Percentiles rank a stretch among this genome's conserved stretches.
phyloP scores from a whole-genome alignment of 768 basidiomycete genomes.

The Russula sp. region DNA sequence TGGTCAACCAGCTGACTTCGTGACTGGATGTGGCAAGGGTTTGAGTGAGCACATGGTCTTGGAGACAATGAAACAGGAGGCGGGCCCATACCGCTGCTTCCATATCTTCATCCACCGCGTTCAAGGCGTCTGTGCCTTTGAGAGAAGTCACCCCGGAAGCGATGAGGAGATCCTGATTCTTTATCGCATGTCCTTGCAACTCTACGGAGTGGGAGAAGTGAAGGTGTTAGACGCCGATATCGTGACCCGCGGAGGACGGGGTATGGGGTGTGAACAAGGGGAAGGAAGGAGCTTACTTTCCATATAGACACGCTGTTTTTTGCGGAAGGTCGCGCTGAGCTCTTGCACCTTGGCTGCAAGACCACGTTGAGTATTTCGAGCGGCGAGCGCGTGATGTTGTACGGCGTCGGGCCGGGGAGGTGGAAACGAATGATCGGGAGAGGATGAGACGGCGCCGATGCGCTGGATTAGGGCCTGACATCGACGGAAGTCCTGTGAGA shows the following conservation, averaged over 20 bases:
- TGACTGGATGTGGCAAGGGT: constrained; percentile 36
- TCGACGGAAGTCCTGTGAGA: constrained; percentile 40
- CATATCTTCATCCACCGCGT: constrained; percentile 87
- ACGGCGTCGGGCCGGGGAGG: constrained; percentile 46
- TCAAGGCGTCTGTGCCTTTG: constrained; percentile 77
- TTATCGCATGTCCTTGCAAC: constrained; percentile 95
- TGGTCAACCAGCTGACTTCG: constrained; percentile 36
- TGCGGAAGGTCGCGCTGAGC: constrained; percentile 85
- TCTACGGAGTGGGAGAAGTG: constrained; percentile 45
- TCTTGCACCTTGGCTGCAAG: constrained; percentile 97
- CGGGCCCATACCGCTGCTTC: constrained; percentile 63
- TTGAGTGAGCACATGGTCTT: constrained; percentile 12
- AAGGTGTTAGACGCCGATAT: constrained; percentile 5
- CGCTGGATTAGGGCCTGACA: constrained; percentile 65
- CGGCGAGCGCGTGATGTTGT: constrained; percentile 58
- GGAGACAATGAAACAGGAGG: constrained; percentile 4
- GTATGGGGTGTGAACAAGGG: constrained; percentile 25
- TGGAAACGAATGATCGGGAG: constrained; percentile 61
- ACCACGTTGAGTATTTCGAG: constrained; percentile 92
- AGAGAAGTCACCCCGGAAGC: constrained; percentile 84
- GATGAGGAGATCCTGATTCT: constrained; percentile 90
- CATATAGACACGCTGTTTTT: constrained; percentile 98
- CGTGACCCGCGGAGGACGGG: constrained; percentile 25
- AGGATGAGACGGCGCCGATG: constrained; percentile 47
- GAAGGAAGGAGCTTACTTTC: constrained; percentile 66